Base-by-base conservation (phyloP, 345 rosid genomes). In the Syzygium oleosum region DNA sequence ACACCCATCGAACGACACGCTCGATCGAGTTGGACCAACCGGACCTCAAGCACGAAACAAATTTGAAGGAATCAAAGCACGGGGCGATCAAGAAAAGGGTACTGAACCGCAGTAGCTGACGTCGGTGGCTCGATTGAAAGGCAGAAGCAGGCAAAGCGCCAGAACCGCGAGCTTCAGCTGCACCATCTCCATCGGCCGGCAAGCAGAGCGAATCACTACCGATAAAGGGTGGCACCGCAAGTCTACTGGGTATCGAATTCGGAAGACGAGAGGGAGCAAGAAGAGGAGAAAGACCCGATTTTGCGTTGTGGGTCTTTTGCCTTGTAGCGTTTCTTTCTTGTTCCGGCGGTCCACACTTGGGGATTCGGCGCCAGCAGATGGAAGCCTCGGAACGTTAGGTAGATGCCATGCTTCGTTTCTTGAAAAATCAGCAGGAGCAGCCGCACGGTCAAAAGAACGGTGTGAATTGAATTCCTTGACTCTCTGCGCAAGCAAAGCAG, bases 101-200 rank as follows among this genome's bases (percentile, higher is more conserved):
- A 85, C 16, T 51, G 22, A 22, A 92, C 94, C 91, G 90, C 94
- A 92, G 91, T 92, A 92, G n/a, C 78, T 84, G 85, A 91, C 87
- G 31, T 92, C 91, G 84, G 90, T 84, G 53, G 90, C 94, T 52
- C 41, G 88, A 46, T 51, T 84, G 46, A 85, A 21, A 49, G 85
- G 84, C 56, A 91, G 90, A 31, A 90, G 34, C 86, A 92, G 85
- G 88, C 87, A 90, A 31, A 91, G 63, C 9, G 90, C 55, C 51
- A 91, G 55, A 46, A 84, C 86, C 52, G 52, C 59, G 61, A 87
- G 83, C 86, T 52, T 84, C 58, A 84, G 51, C 61, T 27, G 86
- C 86, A 23, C 31, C 89, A 52, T 84, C 52, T 84, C 78, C 58
- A 25, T 65, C 41, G 43, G 6, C 19, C 27, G 54, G 43, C 52